phyloP scores from a whole-genome alignment of 352 stramenopile genomes.

The Globisporangium megalacanthum region DNA sequence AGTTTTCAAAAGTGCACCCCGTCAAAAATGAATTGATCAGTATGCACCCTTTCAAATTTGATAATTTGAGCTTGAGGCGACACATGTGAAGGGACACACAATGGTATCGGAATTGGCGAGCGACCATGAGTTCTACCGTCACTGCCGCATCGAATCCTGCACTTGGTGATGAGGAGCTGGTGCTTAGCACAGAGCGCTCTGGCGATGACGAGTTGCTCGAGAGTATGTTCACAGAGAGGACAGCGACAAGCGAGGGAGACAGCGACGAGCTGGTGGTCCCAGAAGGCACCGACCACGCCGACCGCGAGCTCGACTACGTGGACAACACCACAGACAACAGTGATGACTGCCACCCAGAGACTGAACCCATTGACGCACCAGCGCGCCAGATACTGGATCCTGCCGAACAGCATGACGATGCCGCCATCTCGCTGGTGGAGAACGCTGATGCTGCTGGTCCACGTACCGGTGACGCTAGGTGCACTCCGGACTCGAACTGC shows the following conservation, averaged over 20 bases:
- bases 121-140: too few relatives aligned
- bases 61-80: too few relatives aligned
- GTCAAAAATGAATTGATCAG: too few relatives aligned
- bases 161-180: neutral
- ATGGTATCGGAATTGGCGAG: too few relatives aligned
- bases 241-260: neutral
- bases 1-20: too few relatives aligned
- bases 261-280: neutral
- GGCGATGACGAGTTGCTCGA: slow-evolving; percentile 15
- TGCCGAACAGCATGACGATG: neutral
- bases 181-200: neutral
- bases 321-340: neutral
- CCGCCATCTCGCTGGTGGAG: too few relatives aligned
- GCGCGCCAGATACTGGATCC: neutral
- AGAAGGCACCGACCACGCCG: neutral
- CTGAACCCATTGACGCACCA: too few relatives aligned
- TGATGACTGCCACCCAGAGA: neutral
- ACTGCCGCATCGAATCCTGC: neutral
- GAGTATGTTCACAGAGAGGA: slow-evolving; percentile 16
- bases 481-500: too few relatives aligned
- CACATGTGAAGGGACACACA: too few relatives aligned
- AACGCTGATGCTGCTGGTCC: neutral
- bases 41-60: too few relatives aligned
- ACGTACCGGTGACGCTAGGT: too few relatives aligned
- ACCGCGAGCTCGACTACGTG: neutral